Evolutionary conservation across 2,329 filamentous ascomycete species (phyloP).

Genomic region (Bipolaris bicolor): DNA sequence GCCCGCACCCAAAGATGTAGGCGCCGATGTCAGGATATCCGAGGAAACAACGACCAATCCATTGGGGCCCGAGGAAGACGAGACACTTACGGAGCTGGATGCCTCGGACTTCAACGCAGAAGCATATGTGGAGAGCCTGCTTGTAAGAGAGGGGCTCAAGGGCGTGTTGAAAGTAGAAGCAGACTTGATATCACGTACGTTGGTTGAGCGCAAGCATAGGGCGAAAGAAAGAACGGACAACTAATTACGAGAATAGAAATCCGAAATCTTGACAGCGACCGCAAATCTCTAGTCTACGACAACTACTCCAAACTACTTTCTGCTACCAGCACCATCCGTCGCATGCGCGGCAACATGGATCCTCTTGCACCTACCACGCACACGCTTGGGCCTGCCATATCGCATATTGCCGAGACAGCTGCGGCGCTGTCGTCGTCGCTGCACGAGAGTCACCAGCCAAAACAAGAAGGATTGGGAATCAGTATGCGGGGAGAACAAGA

Average conservation of each 20-base stretch:
- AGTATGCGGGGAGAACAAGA: conserved; percentile 32
- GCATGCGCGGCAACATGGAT: conserved; percentile 84
- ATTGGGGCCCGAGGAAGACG: conserved; percentile 57
- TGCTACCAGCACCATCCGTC: conserved; percentile 94
- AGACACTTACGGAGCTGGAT: conserved; percentile 73
- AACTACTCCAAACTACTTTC: conserved; percentile 97
- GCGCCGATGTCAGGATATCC: conserved; percentile 35
- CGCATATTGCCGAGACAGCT: conserved; percentile 72
- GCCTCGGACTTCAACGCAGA: conserved; percentile 72
- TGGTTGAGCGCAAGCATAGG: not conserved
- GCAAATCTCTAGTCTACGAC: conserved; percentile 96
- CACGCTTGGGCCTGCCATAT: conserved; percentile 74
- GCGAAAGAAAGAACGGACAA: conserved; percentile 2
- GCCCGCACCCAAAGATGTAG: conserved; percentile 45
- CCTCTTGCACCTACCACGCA: conserved; percentile 75
- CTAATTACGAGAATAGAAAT: conserved; percentile 63
- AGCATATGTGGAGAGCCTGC: conserved; percentile 67
- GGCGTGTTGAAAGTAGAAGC: conserved; percentile 75
- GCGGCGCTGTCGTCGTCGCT: conserved; percentile 49
- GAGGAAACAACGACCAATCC: conserved; percentile 39
- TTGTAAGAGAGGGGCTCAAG: conserved; percentile 68
- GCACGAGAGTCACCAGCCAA: conserved; percentile 34
- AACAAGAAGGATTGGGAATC: conserved; percentile 34
- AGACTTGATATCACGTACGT: conserved; percentile 63
- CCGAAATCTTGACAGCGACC: conserved; percentile 87